These are phyloP conservation scores for Coemansia javaensis DNA, from an alignment of 192 early-diverging fungal species.

Conservation along the genomic window DNA sequence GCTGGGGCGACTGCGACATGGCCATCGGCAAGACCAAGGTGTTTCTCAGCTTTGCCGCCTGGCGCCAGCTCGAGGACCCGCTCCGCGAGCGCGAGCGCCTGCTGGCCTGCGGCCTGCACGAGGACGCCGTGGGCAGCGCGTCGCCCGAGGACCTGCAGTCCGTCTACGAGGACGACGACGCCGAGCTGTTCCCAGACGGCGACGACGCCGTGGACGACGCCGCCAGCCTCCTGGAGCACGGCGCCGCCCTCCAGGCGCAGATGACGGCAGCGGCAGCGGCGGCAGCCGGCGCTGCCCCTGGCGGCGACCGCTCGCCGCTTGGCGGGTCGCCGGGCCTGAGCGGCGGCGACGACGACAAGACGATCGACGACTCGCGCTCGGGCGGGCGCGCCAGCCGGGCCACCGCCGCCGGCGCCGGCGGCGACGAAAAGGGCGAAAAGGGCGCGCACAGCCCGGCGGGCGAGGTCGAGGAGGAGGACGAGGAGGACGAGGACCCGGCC, in stretches of 20 bases:
- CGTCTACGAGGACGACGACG: slow-evolving; percentile 44
- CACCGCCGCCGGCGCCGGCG: no score
- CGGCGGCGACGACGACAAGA: slow-evolving; percentile 44
- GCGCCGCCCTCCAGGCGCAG: slow-evolving; percentile 38
- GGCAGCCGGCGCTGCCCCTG: no score
- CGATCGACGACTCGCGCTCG: slow-evolving; percentile 28
- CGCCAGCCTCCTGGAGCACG: slow-evolving; percentile 43
- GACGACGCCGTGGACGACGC: background rate
- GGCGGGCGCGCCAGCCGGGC: slow-evolving; percentile 12
- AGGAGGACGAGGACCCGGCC: slow-evolving; percentile 51
- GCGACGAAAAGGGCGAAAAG: slow-evolving; percentile 23
- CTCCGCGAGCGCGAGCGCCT: slow-evolving; percentile 68
- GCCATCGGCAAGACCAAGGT: slow-evolving; percentile 60
- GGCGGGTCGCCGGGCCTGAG: slow-evolving; percentile 9
- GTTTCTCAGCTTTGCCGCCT: slow-evolving; percentile 70
- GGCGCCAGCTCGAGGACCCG: slow-evolving; percentile 79
- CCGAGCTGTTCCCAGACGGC: slow-evolving; percentile 33
- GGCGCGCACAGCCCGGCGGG: slow-evolving; percentile 17
- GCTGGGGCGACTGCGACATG: slow-evolving; percentile 56
- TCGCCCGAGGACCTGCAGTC: slow-evolving; percentile 48
- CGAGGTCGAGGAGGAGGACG: slow-evolving; percentile 50
- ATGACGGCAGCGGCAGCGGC: no score
- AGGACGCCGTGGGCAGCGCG: slow-evolving; percentile 8
- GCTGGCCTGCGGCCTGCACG: slow-evolving; percentile 42
- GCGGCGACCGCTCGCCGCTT: no score